These are phyloP conservation scores for sunflower (Helianthus annuus) DNA, from an alignment of 129 eudicot genomes.

Conservation along the genomic window HanXRQr2.0-SUNRISE NC_035437.2:143312366-143312865, in stretches of 20 bases:
- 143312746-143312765: slow-evolving; percentile 55
- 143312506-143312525: not conserved
- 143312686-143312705: slow-evolving; percentile 56
- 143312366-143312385: too few species aligned
- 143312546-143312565: not conserved
- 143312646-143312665: not conserved
- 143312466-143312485: not conserved
- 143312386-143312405: too few species aligned
- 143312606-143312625: not conserved
- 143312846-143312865: slow-evolving; percentile 55
- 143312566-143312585: not conserved
- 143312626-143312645: not conserved
- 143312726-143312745: slow-evolving; percentile 58
- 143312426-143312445: too few species aligned
- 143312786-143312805: slow-evolving; percentile 50
- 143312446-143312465: too few species aligned
- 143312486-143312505: not conserved
- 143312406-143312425: too few species aligned
- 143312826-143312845: slow-evolving; percentile 65
- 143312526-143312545: not conserved
- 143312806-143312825: slow-evolving; percentile 66
- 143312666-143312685: slow-evolving; percentile 47
- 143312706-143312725: slow-evolving; percentile 60
- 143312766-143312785: slow-evolving; percentile 64
- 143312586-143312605: not conserved